A percentile compares a stretch with the other conserved stretches of the same genome.
These are phyloP conservation scores for Quercus bicolor DNA, from an alignment of 306 rosid genomes.

Conservation along the genomic window DNA sequence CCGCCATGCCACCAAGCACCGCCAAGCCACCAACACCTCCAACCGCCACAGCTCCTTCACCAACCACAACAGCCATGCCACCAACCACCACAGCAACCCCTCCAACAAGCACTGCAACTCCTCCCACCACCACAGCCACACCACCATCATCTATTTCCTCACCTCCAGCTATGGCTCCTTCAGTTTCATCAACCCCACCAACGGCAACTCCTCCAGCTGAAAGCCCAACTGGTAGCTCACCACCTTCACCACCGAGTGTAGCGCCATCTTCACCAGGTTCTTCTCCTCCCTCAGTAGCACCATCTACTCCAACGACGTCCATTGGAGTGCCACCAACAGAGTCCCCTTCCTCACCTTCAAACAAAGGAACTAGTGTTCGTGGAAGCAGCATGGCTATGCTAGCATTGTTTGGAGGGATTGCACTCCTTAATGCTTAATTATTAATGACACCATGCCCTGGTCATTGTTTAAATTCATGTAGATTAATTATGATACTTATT, in stretches of 20 bases:
- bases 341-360: constrained; percentile 2
- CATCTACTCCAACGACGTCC: not conserved
- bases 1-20: not conserved
- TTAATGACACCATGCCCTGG: not conserved
- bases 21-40: not conserved
- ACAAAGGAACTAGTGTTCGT: constrained; percentile 15
- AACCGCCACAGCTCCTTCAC: not conserved
- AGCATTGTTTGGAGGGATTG: constrained; percentile 37
- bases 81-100: constrained; percentile 15
- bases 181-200: constrained; percentile 4
- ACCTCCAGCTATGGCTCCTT: not conserved
- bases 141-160: not conserved
- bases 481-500: constrained; percentile 22
- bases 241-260: not conserved
- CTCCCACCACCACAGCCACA: constrained; percentile 7
- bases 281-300: not conserved
- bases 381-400: constrained; percentile 32
- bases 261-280: not conserved
- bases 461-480: constrained; percentile 8
- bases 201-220: not conserved
- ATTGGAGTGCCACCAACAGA: not conserved
- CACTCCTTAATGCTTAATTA: constrained; percentile 15
- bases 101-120: not conserved
- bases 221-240: constrained; percentile 2
- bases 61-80: not conserved